Conservation (phyloP, 768 basidiomycete species). For the Pulveroboletus ravenelii region DNA sequence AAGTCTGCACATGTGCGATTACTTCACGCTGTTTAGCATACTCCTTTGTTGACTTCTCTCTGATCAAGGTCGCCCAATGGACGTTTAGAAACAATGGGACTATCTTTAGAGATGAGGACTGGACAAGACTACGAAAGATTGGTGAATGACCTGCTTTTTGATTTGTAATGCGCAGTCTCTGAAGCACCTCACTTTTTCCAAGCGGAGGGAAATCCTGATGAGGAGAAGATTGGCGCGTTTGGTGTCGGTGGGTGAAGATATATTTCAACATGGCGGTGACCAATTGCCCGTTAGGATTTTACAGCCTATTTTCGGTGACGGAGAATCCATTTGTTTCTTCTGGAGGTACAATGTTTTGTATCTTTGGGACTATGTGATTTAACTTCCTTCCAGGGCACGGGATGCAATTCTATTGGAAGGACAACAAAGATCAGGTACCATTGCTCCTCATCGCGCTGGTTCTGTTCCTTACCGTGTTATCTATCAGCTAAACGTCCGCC, state of each 20-base stretch:
- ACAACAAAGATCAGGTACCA: slow-evolving; percentile 77
- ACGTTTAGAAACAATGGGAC: not conserved
- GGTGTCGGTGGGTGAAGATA: slow-evolving; percentile 17
- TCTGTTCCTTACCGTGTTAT: slow-evolving; percentile 1
- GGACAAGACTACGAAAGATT: slow-evolving; percentile 17
- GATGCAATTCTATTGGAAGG: slow-evolving; percentile 98
- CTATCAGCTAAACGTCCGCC: slow-evolving; percentile 70
- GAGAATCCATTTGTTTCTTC: slow-evolving; percentile 81
- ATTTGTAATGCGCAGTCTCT: not conserved
- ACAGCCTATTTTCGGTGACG: slow-evolving; percentile 77
- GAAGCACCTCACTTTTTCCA: not conserved
- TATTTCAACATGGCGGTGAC: not conserved
- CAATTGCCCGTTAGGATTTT: slow-evolving; percentile 47
- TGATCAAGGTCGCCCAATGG: not conserved
- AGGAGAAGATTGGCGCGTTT: slow-evolving; percentile 25
- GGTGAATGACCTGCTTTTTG: not conserved
- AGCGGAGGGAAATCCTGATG: slow-evolving; percentile 26
- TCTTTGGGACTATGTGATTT: not conserved
- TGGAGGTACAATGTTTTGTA: slow-evolving; percentile 50
- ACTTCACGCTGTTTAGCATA: no score
- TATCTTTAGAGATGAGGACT: not conserved
- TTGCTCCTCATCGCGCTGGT: not conserved
- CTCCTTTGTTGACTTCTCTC: not conserved
- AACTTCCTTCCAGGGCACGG: slow-evolving; percentile 53
- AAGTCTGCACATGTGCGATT: slow-evolving; percentile 51